A percentile compares a stretch with the other conserved stretches of the same genome.
phyloP scores from a whole-genome alignment of 345 rosid species.

The Populus simonii region DNA sequence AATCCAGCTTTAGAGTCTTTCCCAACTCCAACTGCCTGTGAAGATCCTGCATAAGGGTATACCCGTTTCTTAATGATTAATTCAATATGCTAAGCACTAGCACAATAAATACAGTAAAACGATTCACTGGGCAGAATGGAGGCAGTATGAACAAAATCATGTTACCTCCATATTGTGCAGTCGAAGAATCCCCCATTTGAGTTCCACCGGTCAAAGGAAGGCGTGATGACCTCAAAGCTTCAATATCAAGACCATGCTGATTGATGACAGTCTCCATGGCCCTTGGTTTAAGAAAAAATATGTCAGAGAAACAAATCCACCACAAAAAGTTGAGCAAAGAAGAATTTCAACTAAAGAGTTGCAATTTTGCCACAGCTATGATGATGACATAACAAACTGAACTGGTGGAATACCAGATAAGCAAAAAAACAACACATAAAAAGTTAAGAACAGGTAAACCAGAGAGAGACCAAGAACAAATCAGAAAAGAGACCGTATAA shows the following conservation, averaged over 20 bases:
- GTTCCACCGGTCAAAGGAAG: conserved; percentile 62
- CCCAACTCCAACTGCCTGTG: conserved; percentile 55
- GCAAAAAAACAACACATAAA: background rate
- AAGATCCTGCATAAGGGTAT: conserved; percentile 53
- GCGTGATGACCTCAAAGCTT: conserved; percentile 74
- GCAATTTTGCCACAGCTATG: background rate
- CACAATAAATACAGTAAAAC: background rate
- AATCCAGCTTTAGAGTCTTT: conserved; percentile 51
- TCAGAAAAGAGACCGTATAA: background rate
- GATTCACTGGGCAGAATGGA: background rate
- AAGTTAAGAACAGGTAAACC: background rate
- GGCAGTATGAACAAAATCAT: background rate
- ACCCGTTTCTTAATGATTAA: conserved; percentile 11
- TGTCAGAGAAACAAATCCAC: conserved; percentile 18
- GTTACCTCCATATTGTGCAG: conserved; percentile 65
- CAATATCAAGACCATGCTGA: conserved; percentile 89
- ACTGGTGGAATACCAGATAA: background rate
- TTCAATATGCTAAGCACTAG: background rate
- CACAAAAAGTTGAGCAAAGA: conserved; percentile 2
- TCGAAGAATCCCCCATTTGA: conserved; percentile 71
- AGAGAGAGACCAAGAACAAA: background rate
- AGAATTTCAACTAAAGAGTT: background rate
- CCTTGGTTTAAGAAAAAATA: conserved; percentile 35
- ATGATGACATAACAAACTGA: background rate
- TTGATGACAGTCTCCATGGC: conserved; percentile 99